Evolutionary conservation across 2,329 filamentous ascomycete genomes (phyloP).

Genomic region (Blumeria hordei): DNA sequence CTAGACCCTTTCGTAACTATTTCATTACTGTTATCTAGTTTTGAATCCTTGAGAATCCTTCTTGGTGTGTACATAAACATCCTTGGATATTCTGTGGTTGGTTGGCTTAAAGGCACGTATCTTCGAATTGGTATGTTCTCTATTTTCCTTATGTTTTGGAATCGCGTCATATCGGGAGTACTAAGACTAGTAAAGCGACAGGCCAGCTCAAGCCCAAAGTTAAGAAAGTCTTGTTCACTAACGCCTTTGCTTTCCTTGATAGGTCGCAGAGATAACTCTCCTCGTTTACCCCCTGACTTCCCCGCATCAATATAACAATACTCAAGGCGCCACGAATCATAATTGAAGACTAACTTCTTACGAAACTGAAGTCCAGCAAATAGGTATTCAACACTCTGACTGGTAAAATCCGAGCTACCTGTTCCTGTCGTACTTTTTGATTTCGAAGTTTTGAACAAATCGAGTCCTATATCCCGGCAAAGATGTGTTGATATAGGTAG

Average conservation of each 20-base stretch:
- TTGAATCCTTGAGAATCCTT: not conserved
- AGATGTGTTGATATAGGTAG: conserved; percentile 11
- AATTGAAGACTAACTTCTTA: conserved; percentile 7
- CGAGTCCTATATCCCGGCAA: conserved; percentile 4
- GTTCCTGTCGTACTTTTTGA: not conserved
- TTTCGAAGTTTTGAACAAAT: conserved; percentile 3
- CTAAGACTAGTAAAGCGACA: not conserved
- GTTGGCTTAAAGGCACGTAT: not conserved
- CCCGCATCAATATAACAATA: conserved; percentile 14
- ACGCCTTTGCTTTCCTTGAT: conserved; percentile 2
- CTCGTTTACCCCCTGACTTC: conserved; percentile 11
- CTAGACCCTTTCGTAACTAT: not conserved
- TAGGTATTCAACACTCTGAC: conserved; percentile 13
- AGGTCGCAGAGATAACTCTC: conserved; percentile 10
- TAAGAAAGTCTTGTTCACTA: conserved; percentile 6
- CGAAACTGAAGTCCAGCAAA: conserved; percentile 13
- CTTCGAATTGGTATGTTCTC: not conserved
- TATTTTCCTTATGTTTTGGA: not conserved
- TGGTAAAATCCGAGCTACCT: not conserved
- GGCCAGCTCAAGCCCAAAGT: not conserved
- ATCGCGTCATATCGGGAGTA: not conserved
- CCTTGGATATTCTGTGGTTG: not conserved
- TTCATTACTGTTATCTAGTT: not conserved
- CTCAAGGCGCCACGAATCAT: conserved; percentile 8
- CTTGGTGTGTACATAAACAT: not conserved